Percentiles rank a stretch among this genome's conserved stretches.
Conservation (phyloP, 495 filamentous ascomycete species). For the Staphylotrichum longicolle region DNA sequence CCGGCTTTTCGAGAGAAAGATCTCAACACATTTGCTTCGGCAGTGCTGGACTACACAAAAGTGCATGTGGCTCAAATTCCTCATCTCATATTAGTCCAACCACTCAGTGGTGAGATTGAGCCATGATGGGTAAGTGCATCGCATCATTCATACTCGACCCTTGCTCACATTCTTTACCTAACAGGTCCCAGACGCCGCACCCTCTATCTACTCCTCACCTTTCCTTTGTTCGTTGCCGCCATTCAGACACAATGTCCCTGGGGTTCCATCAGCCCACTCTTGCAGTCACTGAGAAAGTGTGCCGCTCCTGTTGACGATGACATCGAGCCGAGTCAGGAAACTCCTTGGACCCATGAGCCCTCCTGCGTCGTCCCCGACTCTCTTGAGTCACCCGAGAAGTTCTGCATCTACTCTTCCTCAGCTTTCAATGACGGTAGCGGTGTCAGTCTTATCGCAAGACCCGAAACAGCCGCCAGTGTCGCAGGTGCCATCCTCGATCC, state of each 20-base stretch:
- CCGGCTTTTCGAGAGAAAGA: no score
- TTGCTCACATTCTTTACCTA: no score
- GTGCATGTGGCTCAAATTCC: no score
- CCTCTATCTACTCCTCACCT: neutral
- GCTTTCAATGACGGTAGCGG: conserved; percentile 30
- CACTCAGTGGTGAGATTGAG: no score
- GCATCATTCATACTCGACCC: no score
- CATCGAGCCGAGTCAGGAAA: neutral
- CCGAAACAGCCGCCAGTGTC: conserved; percentile 32
- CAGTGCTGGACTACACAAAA: no score
- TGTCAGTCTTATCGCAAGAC: conserved; percentile 31
- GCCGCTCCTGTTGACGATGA: neutral
- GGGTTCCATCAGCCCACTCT: conserved; percentile 12
- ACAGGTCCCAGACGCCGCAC: neutral
- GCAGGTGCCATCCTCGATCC: conserved; percentile 24
- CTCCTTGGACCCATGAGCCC: conserved; percentile 6
- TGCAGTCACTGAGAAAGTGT: no score
- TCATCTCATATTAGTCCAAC: no score
- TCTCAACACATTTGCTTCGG: no score
- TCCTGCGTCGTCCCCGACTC: neutral
- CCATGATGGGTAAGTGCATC: no score
- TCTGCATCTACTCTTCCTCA: conserved; percentile 35
- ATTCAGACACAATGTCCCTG: conserved; percentile 16
- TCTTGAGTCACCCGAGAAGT: conserved; percentile 19
- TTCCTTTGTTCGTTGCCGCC: neutral